phyloP scores from a whole-genome alignment of 2,329 filamentous ascomycete genomes.

The Neofusicoccum parvum region DNA sequence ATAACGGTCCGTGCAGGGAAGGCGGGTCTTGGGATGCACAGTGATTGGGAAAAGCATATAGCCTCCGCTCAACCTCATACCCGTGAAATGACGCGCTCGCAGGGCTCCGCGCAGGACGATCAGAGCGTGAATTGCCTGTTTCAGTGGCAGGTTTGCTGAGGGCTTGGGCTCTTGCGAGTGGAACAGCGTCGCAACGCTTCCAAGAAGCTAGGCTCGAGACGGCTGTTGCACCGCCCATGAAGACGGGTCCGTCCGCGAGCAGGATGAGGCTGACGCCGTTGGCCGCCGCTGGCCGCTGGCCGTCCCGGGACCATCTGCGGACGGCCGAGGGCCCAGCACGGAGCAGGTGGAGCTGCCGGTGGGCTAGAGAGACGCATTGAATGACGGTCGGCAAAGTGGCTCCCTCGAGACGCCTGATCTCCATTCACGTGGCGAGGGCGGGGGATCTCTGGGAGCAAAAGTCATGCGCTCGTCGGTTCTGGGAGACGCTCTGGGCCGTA shows the following conservation, averaged over 20 bases:
- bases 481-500: background rate
- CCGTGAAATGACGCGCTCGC: background rate
- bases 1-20: background rate
- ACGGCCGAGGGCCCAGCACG: background rate
- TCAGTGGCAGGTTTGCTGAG: background rate
- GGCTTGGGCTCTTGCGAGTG: background rate
- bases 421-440: background rate
- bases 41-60: background rate
- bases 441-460: background rate
- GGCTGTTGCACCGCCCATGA: background rate
- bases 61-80: background rate
- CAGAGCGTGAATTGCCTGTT: background rate
- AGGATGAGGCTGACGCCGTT: background rate
- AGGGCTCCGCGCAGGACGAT: background rate
- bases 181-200: background rate
- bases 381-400: background rate
- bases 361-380: background rate
- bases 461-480: background rate
- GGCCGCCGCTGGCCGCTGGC: background rate
- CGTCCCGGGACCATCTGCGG: background rate
- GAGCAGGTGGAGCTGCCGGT: background rate
- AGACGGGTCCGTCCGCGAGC: background rate
- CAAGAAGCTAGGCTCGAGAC: slow-evolving; percentile 5
- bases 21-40: background rate
- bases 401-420: background rate